Evolutionary conservation across 1,139 yeast species (phyloP), one percentile per base, ranked within the genome.

Genomic region (Diutina mesorugosa): DNA sequence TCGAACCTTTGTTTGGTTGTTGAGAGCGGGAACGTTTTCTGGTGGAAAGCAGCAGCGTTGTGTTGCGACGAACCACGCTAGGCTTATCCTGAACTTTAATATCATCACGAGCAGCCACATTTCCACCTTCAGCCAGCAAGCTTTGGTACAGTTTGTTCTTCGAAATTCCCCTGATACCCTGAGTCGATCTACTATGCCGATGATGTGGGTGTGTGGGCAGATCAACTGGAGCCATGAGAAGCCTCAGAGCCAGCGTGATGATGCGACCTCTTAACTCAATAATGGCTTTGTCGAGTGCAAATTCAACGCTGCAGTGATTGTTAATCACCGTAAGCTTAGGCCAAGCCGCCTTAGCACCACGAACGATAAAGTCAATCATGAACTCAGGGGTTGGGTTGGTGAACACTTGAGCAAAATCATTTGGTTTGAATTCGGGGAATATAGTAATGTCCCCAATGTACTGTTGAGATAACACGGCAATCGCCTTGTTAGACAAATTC

Each of bases 261-360:
- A 88, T 73, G 58, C 90, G 73, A 4, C 95, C 85, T 60, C 93
- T 77, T 58, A 90, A 69, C 9, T 71, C 66, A 28, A 84, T 77
- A 6, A 91, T 90, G 4, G 95, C 87, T 60, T 79, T 80, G 69
- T 91, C 98, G 53, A 93, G 71, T 0, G 91, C 88, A 68, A 91
- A 85, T 65, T 93, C 99, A 48, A 90, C 83, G 0, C 93, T 85
- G 67, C 97, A 90, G 65, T 90, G 97, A 66, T 91, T 91, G 61
- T 85, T 79, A 55, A 91, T 89, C 47, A 90, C 78, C 1, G 96
- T 81, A 3, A 91, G 71, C 64, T 89, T 88, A 0, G 97, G 96
- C 97, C 98, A 93, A 0, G 96, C 85, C 0, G 97, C 93, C 60
- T 88, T 74, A 0, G 96, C 95, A 1, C 98, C 99, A 60, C 95